Conservation (phyloP, 805 yeast genomes). For the Tetrapisispora namnaoensis region DNA sequence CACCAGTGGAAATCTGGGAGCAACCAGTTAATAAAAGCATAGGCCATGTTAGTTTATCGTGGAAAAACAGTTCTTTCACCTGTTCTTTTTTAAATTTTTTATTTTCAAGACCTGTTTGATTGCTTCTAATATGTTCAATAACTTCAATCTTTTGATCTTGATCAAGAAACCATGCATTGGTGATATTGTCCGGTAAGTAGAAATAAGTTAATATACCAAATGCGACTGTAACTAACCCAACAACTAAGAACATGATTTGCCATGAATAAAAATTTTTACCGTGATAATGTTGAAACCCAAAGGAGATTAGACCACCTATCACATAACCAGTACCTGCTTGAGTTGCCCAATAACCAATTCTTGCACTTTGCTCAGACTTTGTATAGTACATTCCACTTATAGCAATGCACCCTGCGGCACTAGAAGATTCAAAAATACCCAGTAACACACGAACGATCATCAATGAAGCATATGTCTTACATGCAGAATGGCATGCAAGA, state of each 20-base stretch:
- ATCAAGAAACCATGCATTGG: slow-evolving; percentile 32
- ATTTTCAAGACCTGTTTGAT: slow-evolving; percentile 45
- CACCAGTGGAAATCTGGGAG: slow-evolving; percentile 42
- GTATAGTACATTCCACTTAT: slow-evolving; percentile 57
- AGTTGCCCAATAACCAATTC: slow-evolving; percentile 50
- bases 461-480: slow-evolving; percentile 41
- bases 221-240: slow-evolving; percentile 43
- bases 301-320: slow-evolving; percentile 39
- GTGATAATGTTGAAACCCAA: slow-evolving; percentile 44
- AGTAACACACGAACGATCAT: slow-evolving; percentile 46
- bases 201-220: slow-evolving; percentile 39
- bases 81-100: slow-evolving; percentile 38
- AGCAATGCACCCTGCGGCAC: slow-evolving; percentile 47
- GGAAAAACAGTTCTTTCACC: slow-evolving; percentile 36
- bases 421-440: slow-evolving; percentile 46
- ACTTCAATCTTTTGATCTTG: slow-evolving; percentile 37
- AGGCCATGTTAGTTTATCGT: slow-evolving; percentile 42
- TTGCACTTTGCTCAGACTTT: slow-evolving; percentile 39
- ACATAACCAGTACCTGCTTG: slow-evolving; percentile 44
- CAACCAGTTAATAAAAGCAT: slow-evolving; percentile 38
- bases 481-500: slow-evolving; percentile 43
- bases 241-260: slow-evolving; percentile 50
- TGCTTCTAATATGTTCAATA: slow-evolving; percentile 36
- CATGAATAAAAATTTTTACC: slow-evolving; percentile 39
- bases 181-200: slow-evolving; percentile 42